phyloP scores from a whole-genome alignment of 2,329 filamentous ascomycete species.

The Microcyclospora pomicola region DNA sequence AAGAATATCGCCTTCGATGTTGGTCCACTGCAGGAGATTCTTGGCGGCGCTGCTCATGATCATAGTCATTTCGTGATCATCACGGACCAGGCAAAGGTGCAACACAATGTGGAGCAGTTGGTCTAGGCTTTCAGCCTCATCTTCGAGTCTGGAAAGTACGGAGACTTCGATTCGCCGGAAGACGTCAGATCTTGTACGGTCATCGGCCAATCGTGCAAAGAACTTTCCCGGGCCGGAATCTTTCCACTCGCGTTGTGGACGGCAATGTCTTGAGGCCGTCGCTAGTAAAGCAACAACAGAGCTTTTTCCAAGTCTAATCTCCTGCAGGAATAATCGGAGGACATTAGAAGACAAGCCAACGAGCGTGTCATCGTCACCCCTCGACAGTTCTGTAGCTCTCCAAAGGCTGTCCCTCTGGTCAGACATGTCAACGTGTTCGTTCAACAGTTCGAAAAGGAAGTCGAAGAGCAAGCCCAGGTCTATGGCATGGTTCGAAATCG shows the following conservation, averaged over 20 bases:
- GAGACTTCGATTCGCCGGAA: background rate
- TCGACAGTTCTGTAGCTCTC: background rate
- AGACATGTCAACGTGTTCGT: slow-evolving; percentile 1
- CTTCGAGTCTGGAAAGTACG: background rate
- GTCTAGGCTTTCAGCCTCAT: background rate
- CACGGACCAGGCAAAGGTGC: background rate
- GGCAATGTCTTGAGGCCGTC: background rate
- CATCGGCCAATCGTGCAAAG: background rate
- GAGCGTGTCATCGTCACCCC: slow-evolving; percentile 1
- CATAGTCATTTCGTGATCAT: background rate
- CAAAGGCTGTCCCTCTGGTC: background rate
- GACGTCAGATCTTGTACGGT: background rate
- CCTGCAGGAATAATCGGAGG: background rate
- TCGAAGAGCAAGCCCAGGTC: background rate
- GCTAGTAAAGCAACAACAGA: background rate
- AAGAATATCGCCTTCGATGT: background rate
- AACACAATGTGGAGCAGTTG: slow-evolving; percentile 1
- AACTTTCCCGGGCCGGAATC: slow-evolving; percentile 1
- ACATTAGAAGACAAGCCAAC: background rate
- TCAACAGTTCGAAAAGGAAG: slow-evolving; percentile 1
- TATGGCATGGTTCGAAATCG: background rate
- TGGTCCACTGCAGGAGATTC: background rate
- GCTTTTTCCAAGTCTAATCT: background rate
- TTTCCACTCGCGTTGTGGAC: background rate
- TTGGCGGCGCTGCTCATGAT: background rate